Base-by-base conservation (phyloP, 345 rosid genomes). In the Aurinia saxatilis region DNA sequence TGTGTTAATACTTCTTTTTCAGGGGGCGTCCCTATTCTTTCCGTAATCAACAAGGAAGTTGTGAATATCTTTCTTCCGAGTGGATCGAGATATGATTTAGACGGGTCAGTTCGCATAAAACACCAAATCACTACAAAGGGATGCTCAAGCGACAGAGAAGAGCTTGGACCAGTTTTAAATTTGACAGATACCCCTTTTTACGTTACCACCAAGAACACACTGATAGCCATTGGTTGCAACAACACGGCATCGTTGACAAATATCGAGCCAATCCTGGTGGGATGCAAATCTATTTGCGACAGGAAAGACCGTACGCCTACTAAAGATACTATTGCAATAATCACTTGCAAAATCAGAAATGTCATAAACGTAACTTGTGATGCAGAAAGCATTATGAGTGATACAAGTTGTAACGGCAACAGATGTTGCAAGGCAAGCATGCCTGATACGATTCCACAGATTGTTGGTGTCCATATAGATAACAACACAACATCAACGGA, bases 281-380 rank as follows among this genome's bases (percentile, higher is more conserved):
- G 81, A 7, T 71, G 81, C 57, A 16, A 67, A 65, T 73, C 83
- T 5, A 0, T 46, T 18, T 79, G 80, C 46, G 31, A 52, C 23
- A 25, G n/a, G n/a, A 17, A 1, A 0, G 0, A 1, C 29, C 16
- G 6, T 16, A 33, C 15, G 15, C 3, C 1, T 33, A 0, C 1
- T 6, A 10, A 3, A 34, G 34, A 10, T 52, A 52, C n/a, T 52
- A 14, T 34, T 6, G 29, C 57, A 51, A 0, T 8, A 13, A 4
- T 27, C 11, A 4, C 1, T 27, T 49, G 54, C 29, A 8, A 27
- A 23, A n/a, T 0, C 30, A 5, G n/a, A 0, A 0, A 1, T 27
- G 18, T 16, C 19, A 0, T 0, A n/a, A 0, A 0, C 0, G 1
- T 7, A 12, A n/a, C n/a, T 25, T 48, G 36, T 49, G 0, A 13